Conservation (phyloP, 805 yeast genomes). For the Torulaspora quercuum region DNA sequence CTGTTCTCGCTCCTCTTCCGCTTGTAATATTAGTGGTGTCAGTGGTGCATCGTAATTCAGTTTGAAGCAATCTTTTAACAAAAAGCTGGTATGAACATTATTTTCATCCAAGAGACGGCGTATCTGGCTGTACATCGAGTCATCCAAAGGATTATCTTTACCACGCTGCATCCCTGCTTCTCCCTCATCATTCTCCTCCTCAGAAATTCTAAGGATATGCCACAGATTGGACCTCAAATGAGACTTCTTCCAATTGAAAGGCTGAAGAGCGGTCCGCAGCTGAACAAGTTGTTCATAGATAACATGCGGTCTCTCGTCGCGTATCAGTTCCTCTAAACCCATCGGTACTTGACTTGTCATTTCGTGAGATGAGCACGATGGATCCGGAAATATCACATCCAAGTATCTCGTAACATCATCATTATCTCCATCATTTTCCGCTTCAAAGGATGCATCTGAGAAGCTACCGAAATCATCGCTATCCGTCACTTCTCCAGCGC, state of each 20-base stretch:
- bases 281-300: constrained; percentile 34
- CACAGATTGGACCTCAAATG: constrained; percentile 25
- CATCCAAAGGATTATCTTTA: constrained; percentile 20
- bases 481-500: constrained; percentile 7
- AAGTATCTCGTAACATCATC: constrained; percentile 4
- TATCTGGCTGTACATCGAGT: constrained; percentile 20
- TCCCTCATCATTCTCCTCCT: constrained; percentile 6
- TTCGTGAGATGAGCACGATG: neutral
- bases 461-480: constrained; percentile 38
- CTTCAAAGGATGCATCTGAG: constrained; percentile 33
- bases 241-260: constrained; percentile 33
- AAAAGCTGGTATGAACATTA: constrained; percentile 6
- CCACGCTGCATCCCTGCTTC: constrained; percentile 4
- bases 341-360: neutral
- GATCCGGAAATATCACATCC: constrained; percentile 10
- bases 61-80: constrained; percentile 24
- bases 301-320: constrained; percentile 31
- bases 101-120: constrained; percentile 9
- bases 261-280: constrained; percentile 20
- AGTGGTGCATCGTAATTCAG: constrained; percentile 21
- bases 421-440: neutral
- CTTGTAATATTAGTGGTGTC: constrained; percentile 17
- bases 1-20: constrained; percentile 17
- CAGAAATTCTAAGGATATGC: constrained; percentile 30
- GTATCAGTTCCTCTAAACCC: constrained; percentile 19